Evolutionary conservation across 2,329 filamentous ascomycete genomes (phyloP).

Genomic region (Apiospora aurea): DNA sequence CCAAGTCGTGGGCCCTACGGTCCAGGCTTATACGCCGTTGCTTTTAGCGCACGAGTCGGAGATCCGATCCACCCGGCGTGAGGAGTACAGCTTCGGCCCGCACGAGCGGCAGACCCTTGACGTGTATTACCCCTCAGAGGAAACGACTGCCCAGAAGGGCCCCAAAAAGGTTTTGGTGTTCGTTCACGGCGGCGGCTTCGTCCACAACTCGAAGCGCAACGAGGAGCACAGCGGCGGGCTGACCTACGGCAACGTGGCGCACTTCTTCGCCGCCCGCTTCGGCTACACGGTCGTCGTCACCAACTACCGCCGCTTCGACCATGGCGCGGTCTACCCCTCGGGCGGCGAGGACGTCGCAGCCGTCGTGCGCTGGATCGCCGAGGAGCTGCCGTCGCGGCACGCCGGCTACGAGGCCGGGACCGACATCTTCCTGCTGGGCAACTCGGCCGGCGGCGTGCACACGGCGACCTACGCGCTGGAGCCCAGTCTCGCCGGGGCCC

Average conservation of each 20-base stretch:
- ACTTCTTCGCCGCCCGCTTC: conserved; percentile 46
- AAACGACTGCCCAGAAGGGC: conserved; percentile 6
- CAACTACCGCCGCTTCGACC: conserved; percentile 48
- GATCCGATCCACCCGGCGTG: conserved; percentile 37
- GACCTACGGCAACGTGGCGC: conserved; percentile 46
- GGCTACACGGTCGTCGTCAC: conserved; percentile 45
- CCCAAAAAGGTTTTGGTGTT: conserved; percentile 41
- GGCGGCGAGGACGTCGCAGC: conserved; percentile 48
- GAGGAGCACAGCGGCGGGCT: conserved; percentile 36
- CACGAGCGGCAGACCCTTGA: conserved; percentile 47
- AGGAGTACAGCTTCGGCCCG: conserved; percentile 45
- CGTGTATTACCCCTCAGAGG: conserved; percentile 41
- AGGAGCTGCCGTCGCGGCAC: conserved; percentile 31
- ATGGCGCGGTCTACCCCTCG: conserved; percentile 48
- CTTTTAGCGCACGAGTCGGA: conserved; percentile 35
- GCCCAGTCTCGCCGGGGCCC: conserved; percentile 33
- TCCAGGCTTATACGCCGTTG: conserved; percentile 35
- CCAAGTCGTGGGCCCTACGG: conserved; percentile 36
- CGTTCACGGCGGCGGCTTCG: conserved; percentile 45
- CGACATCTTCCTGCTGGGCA: conserved; percentile 48
- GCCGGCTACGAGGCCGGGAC: conserved; percentile 36
- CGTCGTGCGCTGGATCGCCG: conserved; percentile 45
- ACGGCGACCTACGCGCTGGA: conserved; percentile 45
- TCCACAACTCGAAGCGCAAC: conserved; percentile 42
- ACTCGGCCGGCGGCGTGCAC: conserved; percentile 50